phyloP scores from a whole-genome alignment of 169 alveolate genomes.

The Amoebophrya sp. region DNA sequence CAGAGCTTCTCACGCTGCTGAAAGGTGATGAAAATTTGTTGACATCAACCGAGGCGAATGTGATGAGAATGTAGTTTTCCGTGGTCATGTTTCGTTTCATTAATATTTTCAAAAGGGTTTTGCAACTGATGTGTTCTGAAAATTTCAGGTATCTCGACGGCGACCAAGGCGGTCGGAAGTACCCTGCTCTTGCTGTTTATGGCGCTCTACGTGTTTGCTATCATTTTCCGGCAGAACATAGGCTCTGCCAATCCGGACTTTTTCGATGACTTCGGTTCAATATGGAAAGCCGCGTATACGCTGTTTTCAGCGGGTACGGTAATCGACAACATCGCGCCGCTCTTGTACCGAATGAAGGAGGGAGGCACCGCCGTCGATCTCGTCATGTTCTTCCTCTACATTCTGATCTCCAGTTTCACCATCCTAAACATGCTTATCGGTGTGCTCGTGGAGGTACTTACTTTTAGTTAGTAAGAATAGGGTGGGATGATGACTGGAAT shows the following conservation, averaged over 20 bases:
- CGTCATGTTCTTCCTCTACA: not conserved
- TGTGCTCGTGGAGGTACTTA: constrained; percentile 16
- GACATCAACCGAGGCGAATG: no score
- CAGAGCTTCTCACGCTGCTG: not conserved
- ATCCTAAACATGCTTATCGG: constrained; percentile 17
- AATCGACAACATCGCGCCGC: not conserved
- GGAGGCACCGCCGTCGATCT: not conserved
- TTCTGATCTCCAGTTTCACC: not conserved
- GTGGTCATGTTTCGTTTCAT: no score
- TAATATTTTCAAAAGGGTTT: no score
- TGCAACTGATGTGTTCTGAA: not conserved
- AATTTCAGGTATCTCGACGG: not conserved
- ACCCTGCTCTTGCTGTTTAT: not conserved
- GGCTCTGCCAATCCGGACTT: constrained; percentile 5
- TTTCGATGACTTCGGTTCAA: not conserved
- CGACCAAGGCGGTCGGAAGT: constrained; percentile 17
- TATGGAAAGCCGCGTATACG: not conserved
- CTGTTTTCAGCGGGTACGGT: not conserved
- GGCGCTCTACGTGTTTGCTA: constrained; percentile 5
- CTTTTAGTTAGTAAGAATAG: no score
- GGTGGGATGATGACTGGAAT: no score
- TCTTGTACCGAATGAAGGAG: not conserved
- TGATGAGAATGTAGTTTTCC: no score
- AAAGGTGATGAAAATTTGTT: no score
- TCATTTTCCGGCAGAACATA: not conserved